Base-by-base conservation (phyloP, 441 rosid species). In the Syzygium syzygioides region DNA sequence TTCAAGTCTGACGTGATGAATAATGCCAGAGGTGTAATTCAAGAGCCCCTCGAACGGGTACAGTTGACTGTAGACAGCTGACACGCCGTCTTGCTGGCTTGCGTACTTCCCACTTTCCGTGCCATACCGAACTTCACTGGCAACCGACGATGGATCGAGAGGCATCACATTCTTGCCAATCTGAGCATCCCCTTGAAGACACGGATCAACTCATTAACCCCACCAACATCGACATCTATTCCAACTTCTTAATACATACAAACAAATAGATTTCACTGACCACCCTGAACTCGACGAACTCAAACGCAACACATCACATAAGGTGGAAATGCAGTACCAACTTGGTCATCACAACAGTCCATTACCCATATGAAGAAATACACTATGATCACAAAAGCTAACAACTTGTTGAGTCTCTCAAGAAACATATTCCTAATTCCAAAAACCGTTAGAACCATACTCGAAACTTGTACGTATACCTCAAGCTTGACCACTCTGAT, bases 1-100 rank as follows among this genome's bases (percentile, higher is more conserved):
- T 66, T 94, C 91, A 52, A 96, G 94, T 90, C 91, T 93, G 34
- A 95, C 98, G 92, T 93, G 95, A 92, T 95, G 95, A 88, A 93
- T 93, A 91, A 94, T 93, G 86, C 93, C 93, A 37, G 96, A 94
- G 10, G 95, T 95, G 90, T 95, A 94, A 87, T 95, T 95, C 86
- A 91, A 85, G 57, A 94, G 94, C 30, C 95, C 96, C 89, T 92
- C 88, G 86, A 95, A 95, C 6, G 95, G 94, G 89, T 93, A 95
- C 79, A 94, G 86, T 59, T 93, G 94, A 84, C 90, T 91, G 83
- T 93, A 93, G 56, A 91, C 93, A 41, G 88, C 85, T 13, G 92
- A 88, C 55, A 87, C 79, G 48, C 92, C 93, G 30, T 34, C 85
- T 32, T 11, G 56, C 85, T 59, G 88, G 86, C 64, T 86, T 0